These are phyloP conservation scores for Draba incana DNA, from an alignment of 345 rosid genomes.

Conservation along the genomic window DNA sequence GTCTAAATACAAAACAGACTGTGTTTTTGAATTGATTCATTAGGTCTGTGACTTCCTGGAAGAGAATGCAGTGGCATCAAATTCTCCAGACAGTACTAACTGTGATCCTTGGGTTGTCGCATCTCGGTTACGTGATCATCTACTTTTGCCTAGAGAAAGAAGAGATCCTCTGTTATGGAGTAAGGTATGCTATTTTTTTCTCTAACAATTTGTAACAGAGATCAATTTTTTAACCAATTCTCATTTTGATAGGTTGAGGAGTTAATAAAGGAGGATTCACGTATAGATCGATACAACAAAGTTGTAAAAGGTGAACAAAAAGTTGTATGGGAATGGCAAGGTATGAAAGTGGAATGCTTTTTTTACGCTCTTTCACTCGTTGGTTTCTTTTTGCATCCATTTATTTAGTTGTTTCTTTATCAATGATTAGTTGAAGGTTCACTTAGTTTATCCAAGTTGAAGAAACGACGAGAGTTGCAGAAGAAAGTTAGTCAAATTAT, in stretches of 20 bases:
- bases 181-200: slow-evolving; percentile 52
- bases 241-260: slow-evolving; percentile 70
- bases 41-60: slow-evolving; percentile 89
- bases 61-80: slow-evolving; percentile 74
- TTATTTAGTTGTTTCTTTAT: slow-evolving; percentile 20
- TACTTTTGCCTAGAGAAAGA: slow-evolving; percentile 85
- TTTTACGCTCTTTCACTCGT: slow-evolving; percentile 8
- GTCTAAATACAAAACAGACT: neutral
- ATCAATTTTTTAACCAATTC: neutral
- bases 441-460: slow-evolving; percentile 58
- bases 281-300: slow-evolving; percentile 80
- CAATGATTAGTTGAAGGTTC: slow-evolving; percentile 66
- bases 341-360: slow-evolving; percentile 41
- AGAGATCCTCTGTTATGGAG: slow-evolving; percentile 79
- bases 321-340: slow-evolving; percentile 99
- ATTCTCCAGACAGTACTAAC: slow-evolving; percentile 47
- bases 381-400: neutral
- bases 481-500: slow-evolving; percentile 40
- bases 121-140: slow-evolving; percentile 80
- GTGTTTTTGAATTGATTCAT: slow-evolving; percentile 11
- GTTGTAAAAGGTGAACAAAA: slow-evolving; percentile 85
- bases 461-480: slow-evolving; percentile 48
- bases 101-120: slow-evolving; percentile 86
- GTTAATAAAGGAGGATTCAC: slow-evolving; percentile 85
- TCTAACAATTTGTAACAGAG: neutral